Evolutionary conservation across 306 rosid genomes (phyloP), one percentile per base, ranked within the genome.

Genomic region (Acacia acuminata): DNA sequence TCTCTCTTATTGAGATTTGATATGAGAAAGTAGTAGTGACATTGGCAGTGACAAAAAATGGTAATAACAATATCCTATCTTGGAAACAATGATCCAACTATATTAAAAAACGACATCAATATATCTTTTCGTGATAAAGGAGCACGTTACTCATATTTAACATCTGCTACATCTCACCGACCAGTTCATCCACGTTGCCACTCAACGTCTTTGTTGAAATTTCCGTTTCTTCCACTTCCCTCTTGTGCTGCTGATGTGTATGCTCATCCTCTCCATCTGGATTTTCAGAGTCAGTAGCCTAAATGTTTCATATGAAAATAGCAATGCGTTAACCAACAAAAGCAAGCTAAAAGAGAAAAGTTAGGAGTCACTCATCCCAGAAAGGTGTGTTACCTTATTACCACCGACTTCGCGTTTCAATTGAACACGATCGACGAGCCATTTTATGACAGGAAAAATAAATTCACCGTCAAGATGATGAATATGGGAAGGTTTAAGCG

Each of bases 161-260:
- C 69, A 84, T 70, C 17, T 32, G 22, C 77, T 48, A 47, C 71
- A 78, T 81, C 78, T 84, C 87, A 84, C 90, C 56, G 17, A 91
- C 94, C 90, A 90, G 79, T 70, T 89, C 88, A 83, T 85, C 91
- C 85, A 83, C 58, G 40, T 75, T 85, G 47, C 75, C 82, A 43
- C 78, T 78, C 79, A 81, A 77, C 13, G 50, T 30, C 38, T 48
- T 74, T 11, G 36, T 76, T 5, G 65, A 83, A 75, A 48, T 73
- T 72, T 38, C 51, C 63, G 75, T 79, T 78, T 82, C 55, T 68
- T 78, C 68, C 69, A 50, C 53, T 43, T 76, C 86, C 64, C 36
- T 73, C 88, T 36, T 22, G 67, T 64, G 47, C n/a, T 58, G 74
- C 24, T 38, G 53, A 4, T 11, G 24, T 60, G 60, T 2, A 69